These are phyloP conservation scores for Sanghuangporus weigelae DNA, from an alignment of 1,284 basidiomycete species.

Conservation along the genomic window DNA sequence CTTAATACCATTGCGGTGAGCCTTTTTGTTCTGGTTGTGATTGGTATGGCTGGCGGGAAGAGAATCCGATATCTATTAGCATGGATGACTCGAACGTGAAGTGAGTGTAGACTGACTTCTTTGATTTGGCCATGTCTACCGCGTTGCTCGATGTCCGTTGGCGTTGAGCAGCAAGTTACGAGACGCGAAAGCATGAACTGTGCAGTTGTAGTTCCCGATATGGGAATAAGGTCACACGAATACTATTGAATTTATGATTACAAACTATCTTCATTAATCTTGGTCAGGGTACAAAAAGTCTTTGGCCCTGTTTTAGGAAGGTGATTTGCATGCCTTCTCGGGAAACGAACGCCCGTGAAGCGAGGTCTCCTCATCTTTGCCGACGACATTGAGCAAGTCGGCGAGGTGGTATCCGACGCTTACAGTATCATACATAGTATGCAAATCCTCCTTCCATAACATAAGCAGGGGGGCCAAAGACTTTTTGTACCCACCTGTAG, in stretches of 20 bases:
- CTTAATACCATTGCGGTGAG: slow-evolving; percentile 97
- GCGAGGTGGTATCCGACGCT: too few species aligned
- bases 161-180: neutral
- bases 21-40: slow-evolving; percentile 94
- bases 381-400: too few species aligned
- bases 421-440: too few species aligned
- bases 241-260: neutral
- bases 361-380: too few species aligned
- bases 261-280: too few species aligned
- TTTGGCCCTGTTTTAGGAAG: too few species aligned
- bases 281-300: too few species aligned
- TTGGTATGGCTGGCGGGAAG: slow-evolving; percentile 61
- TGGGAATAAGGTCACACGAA: neutral
- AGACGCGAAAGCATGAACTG: slow-evolving; percentile 5
- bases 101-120: slow-evolving; percentile 33
- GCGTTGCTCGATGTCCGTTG: neutral
- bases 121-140: slow-evolving; percentile 44
- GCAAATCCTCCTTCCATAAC: too few species aligned
- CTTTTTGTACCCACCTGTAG: too few species aligned
- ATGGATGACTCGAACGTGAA: neutral
- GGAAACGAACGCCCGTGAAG: too few species aligned
- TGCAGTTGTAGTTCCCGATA: slow-evolving; percentile 2
- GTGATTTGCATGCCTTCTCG: too few species aligned
- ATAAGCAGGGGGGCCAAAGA: too few species aligned
- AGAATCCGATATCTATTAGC: neutral